Evolutionary conservation across 1,284 basidiomycete genomes (phyloP).

Genomic region (Leccinum griseonigrum): DNA sequence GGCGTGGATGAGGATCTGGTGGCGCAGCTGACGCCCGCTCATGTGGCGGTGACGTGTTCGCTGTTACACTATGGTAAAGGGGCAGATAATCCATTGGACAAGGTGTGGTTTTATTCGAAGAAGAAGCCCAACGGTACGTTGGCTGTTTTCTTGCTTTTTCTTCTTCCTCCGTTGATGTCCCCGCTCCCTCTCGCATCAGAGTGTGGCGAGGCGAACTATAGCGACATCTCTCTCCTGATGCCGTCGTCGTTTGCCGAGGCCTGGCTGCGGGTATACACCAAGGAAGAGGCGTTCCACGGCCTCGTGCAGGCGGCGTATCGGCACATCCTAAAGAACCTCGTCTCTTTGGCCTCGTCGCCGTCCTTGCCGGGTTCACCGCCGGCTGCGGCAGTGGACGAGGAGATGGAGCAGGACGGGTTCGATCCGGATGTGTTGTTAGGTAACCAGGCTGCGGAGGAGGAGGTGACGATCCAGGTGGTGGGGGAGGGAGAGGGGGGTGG

Average conservation of each 20-base stretch:
- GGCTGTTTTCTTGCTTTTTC: no score
- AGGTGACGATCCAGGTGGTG: neutral
- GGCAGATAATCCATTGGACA: conserved; percentile 64
- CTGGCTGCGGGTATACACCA: conserved; percentile 63
- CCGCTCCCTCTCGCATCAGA: conserved; percentile 32
- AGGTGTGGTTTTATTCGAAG: conserved; percentile 73
- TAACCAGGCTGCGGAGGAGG: neutral
- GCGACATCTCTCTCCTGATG: conserved; percentile 62
- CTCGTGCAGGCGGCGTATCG: conserved; percentile 69
- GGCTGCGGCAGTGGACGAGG: neutral
- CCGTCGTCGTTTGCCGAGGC: conserved; percentile 64
- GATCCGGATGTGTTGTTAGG: conserved; percentile 5
- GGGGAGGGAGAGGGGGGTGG: neutral
- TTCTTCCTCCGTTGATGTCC: neutral
- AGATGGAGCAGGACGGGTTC: conserved; percentile 14
- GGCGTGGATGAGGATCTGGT: conserved; percentile 33
- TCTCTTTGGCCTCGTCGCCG: conserved; percentile 7
- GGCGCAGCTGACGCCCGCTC: conserved; percentile 39
- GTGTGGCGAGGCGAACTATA: conserved; percentile 43
- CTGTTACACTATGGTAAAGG: conserved; percentile 74
- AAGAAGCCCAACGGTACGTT: conserved; percentile 50
- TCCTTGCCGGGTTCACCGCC: neutral
- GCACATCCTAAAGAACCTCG: conserved; percentile 41
- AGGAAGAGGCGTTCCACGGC: conserved; percentile 48
- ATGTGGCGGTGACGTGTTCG: conserved; percentile 63